Evolutionary conservation across 176 grass and related monocot genomes (phyloP), one percentile per base, ranked within the genome.

Genomic region (Elaeis guineensis): DNA sequence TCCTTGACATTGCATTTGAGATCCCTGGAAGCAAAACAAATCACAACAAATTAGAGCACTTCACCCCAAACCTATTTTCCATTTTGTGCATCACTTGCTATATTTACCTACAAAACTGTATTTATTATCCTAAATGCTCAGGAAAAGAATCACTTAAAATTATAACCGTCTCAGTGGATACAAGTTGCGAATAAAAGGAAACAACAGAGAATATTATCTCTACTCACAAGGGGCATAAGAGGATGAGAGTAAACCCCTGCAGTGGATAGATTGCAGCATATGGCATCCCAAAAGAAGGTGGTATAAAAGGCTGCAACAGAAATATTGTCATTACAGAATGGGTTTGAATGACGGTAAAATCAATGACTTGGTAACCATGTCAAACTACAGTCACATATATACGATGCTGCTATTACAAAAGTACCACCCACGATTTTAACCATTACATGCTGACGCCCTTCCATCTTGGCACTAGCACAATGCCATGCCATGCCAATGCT

Each of bases 191-290:
- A 35, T 35, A 35, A 35, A 35, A 66, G 62, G 49, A 65, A 8
- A 71, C 23, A 29, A 51, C n/a, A 63, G 28, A 60, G 5, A 81
- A 26, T 54, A 7, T 18, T 18, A 22, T 58, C 52, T 19, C 6
- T 61, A 58, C 85, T 86, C 83, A 95, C 90, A 57, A 90, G 72
- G 32, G 86, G 77, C 67, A 84, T 51, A 24, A 82, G 69, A 0
- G 86, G 80, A 71, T 89, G 81, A 12, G 67, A 67, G 65, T 85
- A 89, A 77, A 63, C 64, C 11, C 84, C 89, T 72, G 59, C 76
- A 64, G 80, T 16, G 86, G 83, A 62, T 90, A 95, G 28, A 95
- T 83, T 19, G 83, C 66, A 48, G 65, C 50, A 76, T 86, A 87
- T 24, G 83, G 80, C 54, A 84, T 75, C 58, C 83, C 83, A 63